Conservation (phyloP, 768 basidiomycete species). For the Boletus pseudo-olivaceus region DNA sequence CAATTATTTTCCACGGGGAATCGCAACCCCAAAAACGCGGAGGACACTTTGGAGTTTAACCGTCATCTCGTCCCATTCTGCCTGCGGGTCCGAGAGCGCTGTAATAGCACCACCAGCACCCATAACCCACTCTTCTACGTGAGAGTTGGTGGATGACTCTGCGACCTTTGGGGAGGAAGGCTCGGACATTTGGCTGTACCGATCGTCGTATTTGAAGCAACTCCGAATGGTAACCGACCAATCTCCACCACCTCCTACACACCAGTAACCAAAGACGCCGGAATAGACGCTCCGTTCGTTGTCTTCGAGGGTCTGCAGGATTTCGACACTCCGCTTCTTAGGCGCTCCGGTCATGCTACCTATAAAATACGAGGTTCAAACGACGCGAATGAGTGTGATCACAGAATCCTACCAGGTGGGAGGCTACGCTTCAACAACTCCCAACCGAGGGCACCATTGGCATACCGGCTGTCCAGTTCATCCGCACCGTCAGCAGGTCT, state of each 20-base stretch:
- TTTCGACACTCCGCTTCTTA: slow-evolving; percentile 90
- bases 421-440: slow-evolving; percentile 74
- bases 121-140: slow-evolving; percentile 62
- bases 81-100: slow-evolving; percentile 78
- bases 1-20: slow-evolving; percentile 21
- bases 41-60: slow-evolving; percentile 82
- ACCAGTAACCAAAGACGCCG: slow-evolving; percentile 91
- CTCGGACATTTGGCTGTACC: slow-evolving; percentile 9
- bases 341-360: slow-evolving; percentile 98
- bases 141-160: slow-evolving; percentile 10
- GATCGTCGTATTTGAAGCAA: slow-evolving; percentile 70
- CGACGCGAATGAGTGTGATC: neutral
- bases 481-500: slow-evolving; percentile 36
- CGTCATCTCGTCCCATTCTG: slow-evolving; percentile 93
- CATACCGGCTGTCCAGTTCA: slow-evolving; percentile 34
- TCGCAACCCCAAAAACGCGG: slow-evolving; percentile 50
- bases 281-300: slow-evolving; percentile 79
- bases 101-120: slow-evolving; percentile 98
- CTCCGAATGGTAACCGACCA: slow-evolving; percentile 95
- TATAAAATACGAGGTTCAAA: slow-evolving; percentile 26
- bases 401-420: slow-evolving; percentile 65
- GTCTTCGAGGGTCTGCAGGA: slow-evolving; percentile 77
- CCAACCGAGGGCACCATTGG: slow-evolving; percentile 59
- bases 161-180: slow-evolving; percentile 8
- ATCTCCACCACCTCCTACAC: slow-evolving; percentile 82